phyloP scores from a whole-genome alignment of 2,329 filamentous ascomycete species.

The Dendryphion nanum region DNA sequence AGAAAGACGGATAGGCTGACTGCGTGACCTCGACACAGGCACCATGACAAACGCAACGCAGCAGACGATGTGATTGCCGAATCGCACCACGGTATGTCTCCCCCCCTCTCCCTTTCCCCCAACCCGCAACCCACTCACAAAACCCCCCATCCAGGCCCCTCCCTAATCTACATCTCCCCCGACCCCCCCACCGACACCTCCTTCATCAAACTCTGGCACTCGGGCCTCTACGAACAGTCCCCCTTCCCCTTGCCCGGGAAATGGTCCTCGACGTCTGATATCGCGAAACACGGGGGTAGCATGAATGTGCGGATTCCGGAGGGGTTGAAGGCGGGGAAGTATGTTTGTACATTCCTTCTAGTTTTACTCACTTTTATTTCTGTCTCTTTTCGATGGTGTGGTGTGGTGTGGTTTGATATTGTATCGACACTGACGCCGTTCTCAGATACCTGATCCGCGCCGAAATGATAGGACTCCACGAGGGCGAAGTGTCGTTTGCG shows the following conservation, averaged over 20 bases:
- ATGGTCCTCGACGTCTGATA: constrained; percentile 28
- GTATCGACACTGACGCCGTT: no score
- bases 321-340: constrained; percentile 37
- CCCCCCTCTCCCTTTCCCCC: no score
- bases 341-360: constrained; percentile 5
- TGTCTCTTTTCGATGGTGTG: no score
- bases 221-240: constrained; percentile 34
- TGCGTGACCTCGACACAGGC: constrained; percentile 12
- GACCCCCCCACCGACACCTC: constrained; percentile 38
- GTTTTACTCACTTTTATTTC: not conserved
- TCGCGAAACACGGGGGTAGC: constrained; percentile 19
- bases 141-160: constrained; percentile 33
- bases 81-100: constrained; percentile 19
- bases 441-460: constrained; percentile 43
- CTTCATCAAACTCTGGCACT: constrained; percentile 42
- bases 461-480: constrained; percentile 47
- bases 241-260: constrained; percentile 35
- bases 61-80: constrained; percentile 34
- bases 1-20: no score
- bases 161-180: constrained; percentile 42
- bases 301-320: constrained; percentile 34
- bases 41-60: constrained; percentile 37
- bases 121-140: no score
- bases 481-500: constrained; percentile 31
- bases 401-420: no score